Base-by-base conservation (phyloP, 2,329 filamentous ascomycete genomes). In the Phoma sp. region DNA sequence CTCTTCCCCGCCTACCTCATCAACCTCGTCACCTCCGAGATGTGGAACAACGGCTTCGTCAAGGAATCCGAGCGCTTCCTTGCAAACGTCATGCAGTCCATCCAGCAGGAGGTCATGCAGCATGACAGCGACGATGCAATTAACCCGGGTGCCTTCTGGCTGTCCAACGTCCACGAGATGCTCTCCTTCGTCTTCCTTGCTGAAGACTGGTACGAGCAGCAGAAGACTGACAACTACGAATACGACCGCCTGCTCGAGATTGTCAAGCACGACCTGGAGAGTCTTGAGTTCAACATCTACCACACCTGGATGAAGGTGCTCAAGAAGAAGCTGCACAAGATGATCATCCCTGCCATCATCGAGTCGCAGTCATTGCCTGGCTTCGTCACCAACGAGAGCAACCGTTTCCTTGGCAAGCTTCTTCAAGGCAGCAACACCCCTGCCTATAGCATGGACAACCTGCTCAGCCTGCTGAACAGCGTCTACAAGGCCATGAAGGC, bases 281-380 rank as follows among this genome's bases (percentile, higher is more conserved):
- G 91, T 77, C 83, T 99, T 60, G 95, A 99, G 79, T 99, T 99
- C 83, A 99, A 99, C 81, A 99, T 99, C 69, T 99, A 99, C 78
- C 95, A 99, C 79, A 99, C 95, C 21, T 99, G 95, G 95, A 99
- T 99, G 95, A 99, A 99, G 83, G 91, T 97, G 52, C 81, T 99
- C 71, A 99, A 99, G 85, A 97, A 97, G 87, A 96, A 96, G 81
- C 84, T 99, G 60, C 92, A 96, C 70, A 98, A 98, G 85, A 99
- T 99, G 95, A 96, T 99, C 71, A 96, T 99, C 47, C 95, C 95
- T 1, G 95, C 95, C 50, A 99, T 99, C 75, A 99, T 99, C 71
- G 95, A 99, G 77, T 98, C 93, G 40, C 95, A 99, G 77, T 98
- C 95, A 20, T 87, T 99, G 58, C 95, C 95, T 45, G 95, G 95